These are phyloP conservation scores for Podospora pseudopauciseta DNA, from an alignment of 495 filamentous ascomycete species.

Conservation along the genomic window DNA sequence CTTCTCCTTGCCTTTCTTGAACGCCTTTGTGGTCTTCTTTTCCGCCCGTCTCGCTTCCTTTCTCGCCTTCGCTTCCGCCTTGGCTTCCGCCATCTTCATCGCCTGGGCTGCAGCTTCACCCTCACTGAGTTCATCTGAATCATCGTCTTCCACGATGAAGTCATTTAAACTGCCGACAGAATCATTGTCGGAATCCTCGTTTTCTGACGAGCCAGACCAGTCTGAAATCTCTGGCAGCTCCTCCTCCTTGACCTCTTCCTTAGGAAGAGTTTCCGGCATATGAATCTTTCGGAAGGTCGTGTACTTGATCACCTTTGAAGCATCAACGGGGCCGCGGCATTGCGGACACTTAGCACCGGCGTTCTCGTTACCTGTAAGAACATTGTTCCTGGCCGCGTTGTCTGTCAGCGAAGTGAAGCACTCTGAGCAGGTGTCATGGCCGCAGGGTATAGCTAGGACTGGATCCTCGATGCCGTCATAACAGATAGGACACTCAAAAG, in stretches of 20 bases:
- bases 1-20: constrained; percentile 29
- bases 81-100: constrained; percentile 9
- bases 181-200: constrained; percentile 27
- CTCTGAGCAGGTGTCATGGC: constrained; percentile 74
- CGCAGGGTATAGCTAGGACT: constrained; percentile 78
- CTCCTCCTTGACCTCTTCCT: constrained; percentile 3
- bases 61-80: constrained; percentile 3
- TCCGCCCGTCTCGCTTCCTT: constrained; percentile 1
- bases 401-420: constrained; percentile 74
- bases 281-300: constrained; percentile 72
- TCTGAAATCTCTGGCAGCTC: constrained; percentile 32
- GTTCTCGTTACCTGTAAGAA: constrained; percentile 57
- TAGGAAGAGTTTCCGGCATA: constrained; percentile 45
- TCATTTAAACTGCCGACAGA: constrained; percentile 2
- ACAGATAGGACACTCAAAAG: constrained; percentile 75
- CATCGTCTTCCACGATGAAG: constrained; percentile 28
- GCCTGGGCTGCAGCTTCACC: constrained; percentile 7
- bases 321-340: constrained; percentile 63
- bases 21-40: constrained; percentile 19
- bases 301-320: constrained; percentile 69
- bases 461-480: constrained; percentile 73
- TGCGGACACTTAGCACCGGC: constrained; percentile 66
- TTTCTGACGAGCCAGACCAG: constrained; percentile 22
- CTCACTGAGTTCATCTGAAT: constrained; percentile 4
- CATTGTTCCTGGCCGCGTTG: constrained; percentile 43